A percentile compares a stretch with the other conserved stretches of the same genome.
Evolutionary conservation across 805 yeast genomes (phyloP).

Genomic region (Ogataea ganodermae): DNA sequence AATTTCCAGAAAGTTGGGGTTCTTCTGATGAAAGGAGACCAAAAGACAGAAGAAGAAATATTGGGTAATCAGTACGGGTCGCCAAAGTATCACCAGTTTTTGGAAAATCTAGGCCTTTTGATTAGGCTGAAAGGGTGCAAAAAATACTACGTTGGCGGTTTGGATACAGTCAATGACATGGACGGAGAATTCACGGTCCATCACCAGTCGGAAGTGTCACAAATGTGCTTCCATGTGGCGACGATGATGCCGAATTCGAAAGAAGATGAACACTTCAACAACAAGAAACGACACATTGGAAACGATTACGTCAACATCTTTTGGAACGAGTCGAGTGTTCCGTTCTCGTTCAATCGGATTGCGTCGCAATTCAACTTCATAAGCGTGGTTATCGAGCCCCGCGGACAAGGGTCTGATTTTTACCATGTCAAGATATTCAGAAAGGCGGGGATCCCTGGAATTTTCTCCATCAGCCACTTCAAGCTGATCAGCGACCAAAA

Average conservation of each 20-base stretch:
- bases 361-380: conserved; percentile 81
- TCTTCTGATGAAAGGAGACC: conserved; percentile 71
- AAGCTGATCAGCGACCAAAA: conserved; percentile 64
- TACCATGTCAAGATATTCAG: conserved; percentile 67
- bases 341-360: conserved; percentile 63
- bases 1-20: conserved; percentile 80
- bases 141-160: conserved; percentile 70
- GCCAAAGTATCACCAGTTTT: conserved; percentile 56
- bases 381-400: conserved; percentile 74
- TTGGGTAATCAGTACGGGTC: conserved; percentile 69
- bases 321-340: conserved; percentile 71
- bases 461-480: conserved; percentile 74
- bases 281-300: conserved; percentile 84
- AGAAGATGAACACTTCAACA: conserved; percentile 44
- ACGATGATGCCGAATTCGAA: conserved; percentile 71
- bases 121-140: conserved; percentile 57
- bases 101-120: conserved; percentile 59
- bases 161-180: conserved; percentile 64
- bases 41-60: conserved; percentile 62
- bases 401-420: conserved; percentile 26
- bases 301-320: conserved; percentile 79
- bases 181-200: conserved; percentile 78
- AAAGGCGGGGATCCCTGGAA: conserved; percentile 71
- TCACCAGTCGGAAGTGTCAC: conserved; percentile 72
- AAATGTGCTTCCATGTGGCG: conserved; percentile 74